A percentile compares a stretch with the other conserved stretches of the same genome.
These are phyloP conservation scores for Oryza punctata DNA, from an alignment of 176 grass and related monocot genomes.

Conservation along the genomic window DNA sequence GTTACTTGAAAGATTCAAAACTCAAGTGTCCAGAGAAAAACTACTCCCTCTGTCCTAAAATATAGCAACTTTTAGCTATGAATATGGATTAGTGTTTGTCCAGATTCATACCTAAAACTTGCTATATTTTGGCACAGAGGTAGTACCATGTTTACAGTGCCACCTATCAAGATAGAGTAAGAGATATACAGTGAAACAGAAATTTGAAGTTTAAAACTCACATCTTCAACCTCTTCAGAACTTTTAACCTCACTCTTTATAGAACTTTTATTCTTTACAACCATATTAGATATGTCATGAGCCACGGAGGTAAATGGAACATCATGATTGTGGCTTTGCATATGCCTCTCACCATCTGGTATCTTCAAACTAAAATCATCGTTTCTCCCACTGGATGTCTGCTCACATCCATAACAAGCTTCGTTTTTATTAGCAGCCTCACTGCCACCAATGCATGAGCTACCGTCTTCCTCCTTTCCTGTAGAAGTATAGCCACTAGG, in stretches of 20 bases:
- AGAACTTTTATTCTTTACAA: neutral
- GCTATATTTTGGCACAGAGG: no score
- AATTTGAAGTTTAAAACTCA: slow-evolving; percentile 48
- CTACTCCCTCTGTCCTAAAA: no score
- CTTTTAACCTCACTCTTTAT: slow-evolving; percentile 17
- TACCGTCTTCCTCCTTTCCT: slow-evolving; percentile 27
- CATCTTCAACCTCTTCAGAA: slow-evolving; percentile 74
- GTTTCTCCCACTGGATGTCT: neutral
- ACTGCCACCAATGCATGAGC: slow-evolving; percentile 22
- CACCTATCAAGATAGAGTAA: slow-evolving; percentile 6
- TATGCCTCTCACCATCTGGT: neutral
- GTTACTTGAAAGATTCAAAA: slow-evolving; percentile 12
- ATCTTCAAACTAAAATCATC: neutral
- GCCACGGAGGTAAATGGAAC: neutral
- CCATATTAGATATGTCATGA: neutral
- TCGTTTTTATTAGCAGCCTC: slow-evolving; percentile 13
- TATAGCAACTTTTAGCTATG: no score
- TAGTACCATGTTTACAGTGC: neutral
- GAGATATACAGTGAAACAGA: slow-evolving; percentile 24
- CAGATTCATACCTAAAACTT: no score
- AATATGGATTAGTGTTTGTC: no score
- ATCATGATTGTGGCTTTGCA: neutral
- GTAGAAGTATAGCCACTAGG: slow-evolving; percentile 17
- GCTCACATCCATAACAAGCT: slow-evolving; percentile 12
- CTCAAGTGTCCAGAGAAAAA: slow-evolving; percentile 1